These are phyloP conservation scores for Gaertneriomyces semiglobifer DNA, from an alignment of 192 early-diverging fungal species.

Conservation along the genomic window DNA sequence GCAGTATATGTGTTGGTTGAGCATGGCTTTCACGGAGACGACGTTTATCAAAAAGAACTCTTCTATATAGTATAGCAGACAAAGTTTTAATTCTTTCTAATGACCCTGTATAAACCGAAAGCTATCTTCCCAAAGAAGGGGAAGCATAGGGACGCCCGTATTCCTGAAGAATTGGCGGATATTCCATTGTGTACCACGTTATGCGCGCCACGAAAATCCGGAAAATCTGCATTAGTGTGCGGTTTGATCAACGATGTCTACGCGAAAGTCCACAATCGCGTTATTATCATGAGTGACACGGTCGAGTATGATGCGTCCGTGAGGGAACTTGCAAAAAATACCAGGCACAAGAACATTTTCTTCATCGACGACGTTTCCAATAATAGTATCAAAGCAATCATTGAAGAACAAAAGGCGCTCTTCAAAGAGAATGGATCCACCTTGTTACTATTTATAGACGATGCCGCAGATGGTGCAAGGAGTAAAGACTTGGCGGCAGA, in stretches of 20 bases:
- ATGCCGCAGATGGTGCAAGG: slow-evolving; percentile 17
- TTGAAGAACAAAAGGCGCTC: slow-evolving; percentile 11
- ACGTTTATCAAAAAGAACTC: too few species aligned
- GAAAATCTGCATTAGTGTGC: slow-evolving; percentile 16
- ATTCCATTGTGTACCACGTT: slow-evolving; percentile 14
- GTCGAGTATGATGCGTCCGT: slow-evolving; percentile 12
- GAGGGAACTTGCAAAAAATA: slow-evolving; percentile 8
- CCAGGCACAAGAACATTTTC: slow-evolving; percentile 22
- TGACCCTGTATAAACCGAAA: slow-evolving; percentile 19
- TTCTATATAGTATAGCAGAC: too few species aligned
- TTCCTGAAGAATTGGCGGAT: slow-evolving; percentile 8
- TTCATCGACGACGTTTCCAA: slow-evolving; percentile 16
- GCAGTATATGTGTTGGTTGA: too few species aligned
- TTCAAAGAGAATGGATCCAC: too few species aligned
- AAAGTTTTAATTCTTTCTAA: too few species aligned
- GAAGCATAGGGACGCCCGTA: slow-evolving; percentile 3
- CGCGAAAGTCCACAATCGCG: slow-evolving; percentile 3
- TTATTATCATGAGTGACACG: slow-evolving; percentile 15
- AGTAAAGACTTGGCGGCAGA: slow-evolving; percentile 24
- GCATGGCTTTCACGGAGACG: too few species aligned
- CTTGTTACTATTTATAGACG: slow-evolving; percentile 24
- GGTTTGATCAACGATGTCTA: slow-evolving; percentile 25
- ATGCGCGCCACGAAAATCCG: not conserved
- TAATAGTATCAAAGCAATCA: slow-evolving; percentile 6
- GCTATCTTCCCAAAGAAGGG: slow-evolving; percentile 7